Conservation (phyloP, 352 stramenopile species). For the Blastocystis sp. region DNA sequence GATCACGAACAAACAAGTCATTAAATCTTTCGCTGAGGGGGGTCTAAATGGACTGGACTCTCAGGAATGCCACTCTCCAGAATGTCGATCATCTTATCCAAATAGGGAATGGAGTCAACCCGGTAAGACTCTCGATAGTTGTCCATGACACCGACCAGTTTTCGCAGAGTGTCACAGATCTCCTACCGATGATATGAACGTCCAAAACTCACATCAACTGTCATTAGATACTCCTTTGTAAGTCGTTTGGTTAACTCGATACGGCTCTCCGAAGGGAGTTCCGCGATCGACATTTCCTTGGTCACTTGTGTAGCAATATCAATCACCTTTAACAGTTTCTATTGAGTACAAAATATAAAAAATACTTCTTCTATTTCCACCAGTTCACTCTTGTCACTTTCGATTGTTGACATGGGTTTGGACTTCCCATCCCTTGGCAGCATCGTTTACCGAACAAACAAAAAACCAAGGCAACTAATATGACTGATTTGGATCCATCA, state of each 20-base stretch:
- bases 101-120: neutral
- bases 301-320: slow-evolving; percentile 27
- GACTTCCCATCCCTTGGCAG: too few species aligned
- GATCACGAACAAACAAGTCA: neutral
- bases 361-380: slow-evolving; percentile 4
- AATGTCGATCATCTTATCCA: neutral
- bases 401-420: too few species aligned
- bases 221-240: slow-evolving; percentile 11
- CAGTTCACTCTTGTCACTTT: slow-evolving; percentile 9
- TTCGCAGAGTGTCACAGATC: slow-evolving; percentile 21
- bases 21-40: neutral
- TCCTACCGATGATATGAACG: neutral
- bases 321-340: slow-evolving; percentile 3
- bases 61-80: neutral
- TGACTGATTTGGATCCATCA: slow-evolving; percentile 46
- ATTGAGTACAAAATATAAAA: neutral
- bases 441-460: slow-evolving; percentile 13
- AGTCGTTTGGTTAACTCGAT: neutral
- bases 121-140: slow-evolving; percentile 33
- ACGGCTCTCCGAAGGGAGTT: neutral
- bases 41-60: neutral
- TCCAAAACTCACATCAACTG: slow-evolving; percentile 4
- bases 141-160: neutral
- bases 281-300: neutral
- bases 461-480: neutral